Evolutionary conservation across 345 rosid genomes (phyloP), one percentile per base, ranked within the genome.

Genomic region (Boechera retrofracta): DNA sequence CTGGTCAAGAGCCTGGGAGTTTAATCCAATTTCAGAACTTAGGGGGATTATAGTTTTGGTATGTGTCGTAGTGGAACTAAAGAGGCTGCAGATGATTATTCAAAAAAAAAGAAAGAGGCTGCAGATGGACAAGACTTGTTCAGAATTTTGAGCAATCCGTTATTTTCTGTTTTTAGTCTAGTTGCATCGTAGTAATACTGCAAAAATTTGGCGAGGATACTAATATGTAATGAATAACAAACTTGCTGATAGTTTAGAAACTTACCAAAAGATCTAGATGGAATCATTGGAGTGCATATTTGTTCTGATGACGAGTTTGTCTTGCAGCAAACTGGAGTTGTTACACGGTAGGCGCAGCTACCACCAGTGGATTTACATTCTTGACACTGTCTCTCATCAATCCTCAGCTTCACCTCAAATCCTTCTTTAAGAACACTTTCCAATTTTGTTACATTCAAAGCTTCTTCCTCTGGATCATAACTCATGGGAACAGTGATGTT

Each of bases 391-490:
- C 1, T 3, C 1, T n/a, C 26, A 31, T 70, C 38, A 24, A 75
- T 9, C 56, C 5, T 80, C 79, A 82, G 76, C 32, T 61, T 64
- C 56, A 85, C 79, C 67, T 75, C 33, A 3, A 86, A 79, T 36
- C 84, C 87, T 42, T 28, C 0, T 42, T 4, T 12, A 3, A 76
- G 26, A 4, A 41, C 67, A 35, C 5, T 9, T 69, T 5, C 51
- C 7, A 64, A 16, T 12, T 1, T 26, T 0, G 12, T 7, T 0
- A 38, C 1, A 28, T 48, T 32, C 45, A 33, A 5, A 4, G 2
- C 15, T 1, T 1, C 4, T 10, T 24, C 1, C 0, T 51, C 60
- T 6, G 29, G 24, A 3, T 0, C 10, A 15, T 70, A 35, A 15
- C 48, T 31, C 6, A 0, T 0, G 33, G 70, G 67, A 35, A 82